Evolutionary conservation across 2,329 filamentous ascomycete species (phyloP).

Genomic region (Apiospora phragmitis): DNA sequence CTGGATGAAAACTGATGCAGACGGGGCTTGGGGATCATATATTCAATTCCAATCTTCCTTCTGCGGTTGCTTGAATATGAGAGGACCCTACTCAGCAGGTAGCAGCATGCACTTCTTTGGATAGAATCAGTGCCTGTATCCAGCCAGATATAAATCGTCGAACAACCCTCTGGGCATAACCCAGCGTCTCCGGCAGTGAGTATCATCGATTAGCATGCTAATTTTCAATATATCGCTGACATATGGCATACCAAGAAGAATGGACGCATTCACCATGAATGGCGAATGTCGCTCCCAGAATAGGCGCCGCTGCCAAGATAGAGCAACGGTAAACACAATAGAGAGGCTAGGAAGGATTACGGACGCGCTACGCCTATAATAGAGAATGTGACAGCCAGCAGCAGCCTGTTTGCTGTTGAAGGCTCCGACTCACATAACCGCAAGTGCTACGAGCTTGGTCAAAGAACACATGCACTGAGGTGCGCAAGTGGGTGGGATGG

Average conservation of each 20-base stretch:
- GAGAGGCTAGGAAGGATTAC: conserved; percentile 9
- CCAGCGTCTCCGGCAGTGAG: too few species aligned
- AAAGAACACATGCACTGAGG: conserved; percentile 12
- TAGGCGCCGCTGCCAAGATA: background rate
- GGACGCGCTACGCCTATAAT: background rate
- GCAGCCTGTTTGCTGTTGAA: background rate
- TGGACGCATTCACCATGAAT: conserved; percentile 9
- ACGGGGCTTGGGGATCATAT: too few species aligned
- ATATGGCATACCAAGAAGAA: conserved; percentile 13
- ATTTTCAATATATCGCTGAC: background rate
- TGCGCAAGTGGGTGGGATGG: conserved; percentile 14
- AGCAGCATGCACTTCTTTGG: too few species aligned
- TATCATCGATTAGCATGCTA: too few species aligned
- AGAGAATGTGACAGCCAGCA: conserved; percentile 8
- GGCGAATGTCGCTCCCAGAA: conserved; percentile 14
- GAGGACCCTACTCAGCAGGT: too few species aligned
- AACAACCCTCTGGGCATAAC: too few species aligned
- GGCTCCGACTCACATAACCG: conserved; percentile 13
- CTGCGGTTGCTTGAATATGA: too few species aligned
- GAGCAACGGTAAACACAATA: conserved; percentile 14
- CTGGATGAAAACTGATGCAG: too few species aligned
- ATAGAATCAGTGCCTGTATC: too few species aligned
- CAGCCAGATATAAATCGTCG: too few species aligned
- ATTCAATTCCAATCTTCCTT: too few species aligned
- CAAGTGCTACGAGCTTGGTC: conserved; percentile 9